Evolutionary conservation across 768 basidiomycete genomes (phyloP), one percentile per base, ranked within the genome.

Genomic region (Podaxis carcinomalis): DNA sequence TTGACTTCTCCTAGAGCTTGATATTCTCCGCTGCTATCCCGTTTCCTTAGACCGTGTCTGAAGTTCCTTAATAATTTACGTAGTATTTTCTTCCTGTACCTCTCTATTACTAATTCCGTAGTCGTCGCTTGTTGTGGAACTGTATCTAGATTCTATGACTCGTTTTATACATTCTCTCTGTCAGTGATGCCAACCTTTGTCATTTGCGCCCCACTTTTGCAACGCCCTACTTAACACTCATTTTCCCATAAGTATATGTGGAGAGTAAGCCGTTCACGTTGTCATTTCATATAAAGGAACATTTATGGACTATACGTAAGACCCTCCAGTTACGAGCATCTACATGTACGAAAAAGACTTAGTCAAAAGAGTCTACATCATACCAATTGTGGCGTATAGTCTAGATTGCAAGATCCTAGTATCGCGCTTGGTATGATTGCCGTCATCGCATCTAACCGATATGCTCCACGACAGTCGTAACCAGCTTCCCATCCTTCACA

Each of bases 401-500:
- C 21, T 11, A 13, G n/a, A 19, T 14, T 19, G 40, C 14, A 42
- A 42, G 40, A 42, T 42, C n/a, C 14, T 19, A 42, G 40, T 42
- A 49, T 27, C 13, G 11, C 23, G 11, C 47, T 1, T 11, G 2
- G 40, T 42, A 42, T 42, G 7, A 32, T 44, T 19, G 14, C 19
- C 19, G 19, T 27, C 21, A 49, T 49, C 11, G 37, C 32, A 32
- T 27, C 47, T 73, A 90, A 47, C 88, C 88, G 66, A 75, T 75
- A 66, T 98, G 96, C 73, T 98, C 95, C 7, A 98, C 90, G 27
- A 97, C 84, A 11, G 78, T 87, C 16, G 96, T 98, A 39, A 94
- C 83, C 61, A 98, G 75, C 74, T 90, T 96, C 10, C 96, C 95
- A 63, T 82, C 77, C 69, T 84, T 77, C 27, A 99, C 78, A 37